Evolutionary conservation across 2,329 filamentous ascomycete species (phyloP), one percentile per base, ranked within the genome.

Genomic region (Escovopsis sp.): DNA sequence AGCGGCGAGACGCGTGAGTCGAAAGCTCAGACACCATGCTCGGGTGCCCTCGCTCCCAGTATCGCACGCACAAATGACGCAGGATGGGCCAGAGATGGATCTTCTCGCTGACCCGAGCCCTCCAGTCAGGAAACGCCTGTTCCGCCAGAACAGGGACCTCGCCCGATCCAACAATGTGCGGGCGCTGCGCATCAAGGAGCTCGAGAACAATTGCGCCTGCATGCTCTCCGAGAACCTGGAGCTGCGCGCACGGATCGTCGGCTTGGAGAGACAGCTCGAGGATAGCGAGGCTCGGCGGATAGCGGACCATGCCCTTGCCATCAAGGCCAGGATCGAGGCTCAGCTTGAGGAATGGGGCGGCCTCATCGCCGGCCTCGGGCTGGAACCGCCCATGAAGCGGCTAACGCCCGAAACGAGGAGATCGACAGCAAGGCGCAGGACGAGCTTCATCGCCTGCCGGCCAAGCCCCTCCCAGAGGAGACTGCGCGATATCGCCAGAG

Each of bases 141-240:
- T 87, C 48, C 72, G 83, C 36, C 84, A 90, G 54, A 92, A 92
- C 53, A 72, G 81, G 57, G 83, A 90, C 49, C 79, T 90, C 43
- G 82, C 82, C 42, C 76, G 77, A 52, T 73, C 70, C 48, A 90
- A 92, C 58, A 84, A 82, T 17, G 68, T 71, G 34, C 80, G 87
- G 54, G 81, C 79, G 23, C 65, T 84, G 23, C 77, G 79, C 44
- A 87, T 90, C 47, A 76, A 82, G 40, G 72, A 67, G 43, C 68
- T 90, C 39, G 82, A 88, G 50, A 73, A 76, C 50, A 81, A 92
- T 55, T 76, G 73, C 42, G 75, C 79, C 28, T 73, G 76, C 33
- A 68, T 87, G 43, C 64, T 87, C 17, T 75, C 79, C n/a, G 81
- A 90, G 46, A 90, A 90, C 50, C 67, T 88, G 37, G 68, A 76